These are phyloP conservation scores for Polytolypa hystricis DNA, from an alignment of 2,329 filamentous ascomycete genomes.

Conservation along the genomic window DNA sequence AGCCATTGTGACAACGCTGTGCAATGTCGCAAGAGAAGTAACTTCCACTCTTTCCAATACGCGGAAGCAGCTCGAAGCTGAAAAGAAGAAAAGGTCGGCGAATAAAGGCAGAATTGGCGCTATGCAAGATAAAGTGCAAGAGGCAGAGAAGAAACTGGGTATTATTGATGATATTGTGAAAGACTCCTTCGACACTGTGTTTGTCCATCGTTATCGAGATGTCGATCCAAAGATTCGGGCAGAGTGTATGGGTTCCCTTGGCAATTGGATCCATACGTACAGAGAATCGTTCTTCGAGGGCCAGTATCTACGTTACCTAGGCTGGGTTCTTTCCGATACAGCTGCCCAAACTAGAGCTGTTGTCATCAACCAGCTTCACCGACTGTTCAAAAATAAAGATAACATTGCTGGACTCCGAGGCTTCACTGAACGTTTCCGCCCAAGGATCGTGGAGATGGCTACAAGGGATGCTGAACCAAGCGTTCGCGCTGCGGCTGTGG, in stretches of 20 bases:
- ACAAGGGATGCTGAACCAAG: conserved; percentile 69
- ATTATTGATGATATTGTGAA: conserved; percentile 61
- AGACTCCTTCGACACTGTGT: conserved; percentile 84
- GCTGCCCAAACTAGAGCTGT: conserved; percentile 66
- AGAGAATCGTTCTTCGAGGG: conserved; percentile 86
- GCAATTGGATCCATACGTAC: conserved; percentile 75
- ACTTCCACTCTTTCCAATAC: conserved; percentile 62
- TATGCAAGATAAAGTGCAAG: conserved; percentile 59
- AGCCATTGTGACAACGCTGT: conserved; percentile 66
- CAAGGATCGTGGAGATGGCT: conserved; percentile 84
- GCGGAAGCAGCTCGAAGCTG: conserved; percentile 66
- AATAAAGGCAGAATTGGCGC: conserved; percentile 70
- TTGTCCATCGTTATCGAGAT: conserved; percentile 91
- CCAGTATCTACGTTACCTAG: conserved; percentile 80
- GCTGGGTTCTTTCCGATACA: conserved; percentile 87
- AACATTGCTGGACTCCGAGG: conserved; percentile 67
- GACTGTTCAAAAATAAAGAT: conserved; percentile 68
- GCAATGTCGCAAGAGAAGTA: conserved; percentile 59
- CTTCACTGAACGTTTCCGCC: conserved; percentile 85
- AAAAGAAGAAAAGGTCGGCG: conserved; percentile 57
- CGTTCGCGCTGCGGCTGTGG: conserved; percentile 70
- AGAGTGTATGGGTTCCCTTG: conserved; percentile 78
- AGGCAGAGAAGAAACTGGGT: conserved; percentile 59
- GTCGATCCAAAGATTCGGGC: conserved; percentile 79
- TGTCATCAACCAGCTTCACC: conserved; percentile 70